Conservation (phyloP, 1,139 yeast species). For the Suzukiozyma palmioleophila region DNA sequence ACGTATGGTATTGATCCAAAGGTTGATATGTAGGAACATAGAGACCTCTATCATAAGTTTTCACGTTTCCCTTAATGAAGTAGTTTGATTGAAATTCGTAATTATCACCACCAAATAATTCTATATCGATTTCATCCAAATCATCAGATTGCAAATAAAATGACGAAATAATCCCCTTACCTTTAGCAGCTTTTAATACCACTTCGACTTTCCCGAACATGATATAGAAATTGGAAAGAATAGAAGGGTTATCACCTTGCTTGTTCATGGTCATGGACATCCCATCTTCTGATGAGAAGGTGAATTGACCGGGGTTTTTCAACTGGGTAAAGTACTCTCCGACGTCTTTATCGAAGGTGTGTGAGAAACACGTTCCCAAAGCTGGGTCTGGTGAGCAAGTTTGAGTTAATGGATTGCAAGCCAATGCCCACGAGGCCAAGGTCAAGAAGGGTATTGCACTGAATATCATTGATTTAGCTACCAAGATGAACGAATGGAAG, state of each 20-base stretch:
- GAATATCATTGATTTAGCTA: not conserved
- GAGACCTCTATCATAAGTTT: slow-evolving; percentile 75
- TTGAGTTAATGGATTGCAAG: slow-evolving; percentile 32
- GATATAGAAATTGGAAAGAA: slow-evolving; percentile 71
- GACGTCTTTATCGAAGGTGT: slow-evolving; percentile 37
- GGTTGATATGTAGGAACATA: slow-evolving; percentile 53
- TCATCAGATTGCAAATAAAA: slow-evolving; percentile 83
- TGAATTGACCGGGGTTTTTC: slow-evolving; percentile 18
- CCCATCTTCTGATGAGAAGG: slow-evolving; percentile 38
- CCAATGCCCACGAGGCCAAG: slow-evolving; percentile 6
- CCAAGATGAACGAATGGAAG: not conserved
- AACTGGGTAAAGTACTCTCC: slow-evolving; percentile 36
- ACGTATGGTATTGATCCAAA: slow-evolving; percentile 56
- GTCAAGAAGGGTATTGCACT: not conserved
- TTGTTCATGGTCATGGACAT: slow-evolving; percentile 53
- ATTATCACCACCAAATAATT: slow-evolving; percentile 76
- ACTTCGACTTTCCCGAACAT: slow-evolving; percentile 86
- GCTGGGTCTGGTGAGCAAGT: slow-evolving; percentile 47
- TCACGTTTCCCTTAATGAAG: slow-evolving; percentile 74
- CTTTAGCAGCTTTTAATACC: slow-evolving; percentile 64
- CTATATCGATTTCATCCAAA: slow-evolving; percentile 81
- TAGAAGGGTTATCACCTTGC: slow-evolving; percentile 70
- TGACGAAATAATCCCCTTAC: slow-evolving; percentile 74
- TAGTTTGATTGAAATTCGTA: slow-evolving; percentile 74
- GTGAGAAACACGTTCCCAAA: slow-evolving; percentile 49